These are phyloP conservation scores for Talaromyces liani DNA, from an alignment of 495 filamentous ascomycete genomes.

Conservation along the genomic window DNA sequence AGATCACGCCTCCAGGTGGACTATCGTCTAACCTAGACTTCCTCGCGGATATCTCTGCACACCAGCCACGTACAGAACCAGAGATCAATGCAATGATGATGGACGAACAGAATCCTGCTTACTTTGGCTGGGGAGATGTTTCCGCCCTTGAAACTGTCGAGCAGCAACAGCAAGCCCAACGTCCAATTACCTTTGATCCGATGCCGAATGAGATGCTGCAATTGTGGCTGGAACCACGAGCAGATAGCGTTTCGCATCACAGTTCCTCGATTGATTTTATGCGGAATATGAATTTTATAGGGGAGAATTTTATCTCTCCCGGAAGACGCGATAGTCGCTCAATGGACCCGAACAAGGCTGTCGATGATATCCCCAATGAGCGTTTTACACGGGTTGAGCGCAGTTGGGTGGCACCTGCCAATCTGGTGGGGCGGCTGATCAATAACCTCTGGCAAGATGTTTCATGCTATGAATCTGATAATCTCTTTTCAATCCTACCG, in stretches of 20 bases:
- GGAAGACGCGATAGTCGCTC: slow-evolving; percentile 20
- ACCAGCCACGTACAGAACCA: slow-evolving; percentile 27
- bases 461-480: slow-evolving; percentile 33
- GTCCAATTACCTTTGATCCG: slow-evolving; percentile 19
- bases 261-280: slow-evolving; percentile 26
- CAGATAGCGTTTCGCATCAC: slow-evolving; percentile 27
- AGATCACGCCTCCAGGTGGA: slow-evolving; percentile 16
- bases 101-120: slow-evolving; percentile 24
- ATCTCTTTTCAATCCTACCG: slow-evolving; percentile 33
- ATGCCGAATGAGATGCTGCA: slow-evolving; percentile 32
- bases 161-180: slow-evolving; percentile 14
- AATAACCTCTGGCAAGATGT: slow-evolving; percentile 42
- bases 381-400: slow-evolving; percentile 42
- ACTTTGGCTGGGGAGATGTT: slow-evolving; percentile 32
- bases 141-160: slow-evolving; percentile 14
- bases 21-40: slow-evolving; percentile 30
- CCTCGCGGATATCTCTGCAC: slow-evolving; percentile 31
- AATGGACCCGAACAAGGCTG: slow-evolving; percentile 24
- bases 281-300: slow-evolving; percentile 22
- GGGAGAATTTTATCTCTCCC: slow-evolving; percentile 19
- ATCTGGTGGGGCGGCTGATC: slow-evolving; percentile 37
- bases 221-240: slow-evolving; percentile 33
- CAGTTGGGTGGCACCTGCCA: slow-evolving; percentile 39
- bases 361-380: slow-evolving; percentile 37
- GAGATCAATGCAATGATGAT: slow-evolving; percentile 28